phyloP scores from a whole-genome alignment of 2,329 filamentous ascomycete genomes.

The Penicillium sumatraense region DNA sequence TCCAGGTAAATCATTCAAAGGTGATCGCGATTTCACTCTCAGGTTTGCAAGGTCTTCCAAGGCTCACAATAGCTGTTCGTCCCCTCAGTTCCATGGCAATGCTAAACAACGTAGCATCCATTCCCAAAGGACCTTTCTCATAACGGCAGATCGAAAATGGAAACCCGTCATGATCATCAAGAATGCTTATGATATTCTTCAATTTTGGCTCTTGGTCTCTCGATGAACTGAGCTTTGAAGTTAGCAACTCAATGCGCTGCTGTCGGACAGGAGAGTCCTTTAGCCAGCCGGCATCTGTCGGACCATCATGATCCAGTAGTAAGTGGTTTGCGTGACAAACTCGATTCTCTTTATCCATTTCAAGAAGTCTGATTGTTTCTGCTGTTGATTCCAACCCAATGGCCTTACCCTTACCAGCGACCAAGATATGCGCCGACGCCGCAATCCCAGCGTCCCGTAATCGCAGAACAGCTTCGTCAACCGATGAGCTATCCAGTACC shows the following conservation, averaged over 20 bases:
- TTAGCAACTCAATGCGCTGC: too few species aligned
- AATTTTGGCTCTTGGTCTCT: too few species aligned
- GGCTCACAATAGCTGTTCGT: not conserved
- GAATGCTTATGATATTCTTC: too few species aligned
- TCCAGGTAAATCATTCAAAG: not conserved
- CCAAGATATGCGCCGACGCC: slow-evolving; percentile 57
- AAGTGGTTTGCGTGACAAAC: not conserved
- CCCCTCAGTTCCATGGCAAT: not conserved
- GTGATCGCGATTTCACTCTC: not conserved
- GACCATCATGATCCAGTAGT: too few species aligned
- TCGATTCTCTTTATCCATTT: not conserved
- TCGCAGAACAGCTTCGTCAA: slow-evolving; percentile 48
- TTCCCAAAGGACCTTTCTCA: too few species aligned
- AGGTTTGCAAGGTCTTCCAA: not conserved
- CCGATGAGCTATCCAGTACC: slow-evolving; percentile 54
- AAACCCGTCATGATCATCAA: too few species aligned
- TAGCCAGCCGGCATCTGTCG: too few species aligned
- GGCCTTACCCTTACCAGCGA: slow-evolving; percentile 52
- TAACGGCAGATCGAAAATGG: too few species aligned
- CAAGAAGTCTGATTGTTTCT: not conserved
- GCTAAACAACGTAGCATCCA: too few species aligned
- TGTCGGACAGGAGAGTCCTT: too few species aligned
- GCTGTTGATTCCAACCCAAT: slow-evolving; percentile 54
- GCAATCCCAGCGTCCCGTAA: slow-evolving; percentile 56
- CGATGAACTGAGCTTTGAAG: too few species aligned